Base-by-base conservation (phyloP, 306 rosid species). In the Fragaria ananassa region DNA sequence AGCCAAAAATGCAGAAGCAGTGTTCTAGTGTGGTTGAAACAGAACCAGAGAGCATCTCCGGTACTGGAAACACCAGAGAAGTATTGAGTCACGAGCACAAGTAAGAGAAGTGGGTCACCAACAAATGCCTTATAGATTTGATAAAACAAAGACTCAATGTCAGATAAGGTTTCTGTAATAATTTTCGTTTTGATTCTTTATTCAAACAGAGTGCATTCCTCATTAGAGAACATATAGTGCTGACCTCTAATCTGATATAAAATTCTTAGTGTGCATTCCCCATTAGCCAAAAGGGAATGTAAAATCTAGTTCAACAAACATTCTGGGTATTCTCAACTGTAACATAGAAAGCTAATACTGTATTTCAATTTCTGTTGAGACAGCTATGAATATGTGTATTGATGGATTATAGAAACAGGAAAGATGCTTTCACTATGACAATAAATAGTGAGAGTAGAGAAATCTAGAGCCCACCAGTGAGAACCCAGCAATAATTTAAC, bases 221-320 rank as follows among this genome's bases (percentile, higher is more conserved):
- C 70, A 1, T 37, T 65, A 18, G 49, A 18, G 6, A 35, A 9
- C 34, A 67, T 10, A 39, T 19, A 2, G 27, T 17, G 8, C 42
- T 34, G 27, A 64, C 13, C 46, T 17, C 5, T 8, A 34, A 64
- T 34, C 45, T 64, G 69, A 35, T 64, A 63, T 12, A 29, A 60
- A 61, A 13, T 19, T 39, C 25, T 64, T 0, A 15, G 27, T 41
- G 45, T 41, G 45, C 69, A 35, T 63, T 14, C 44, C 68, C 17
- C 68, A 14, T 31, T 34, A 15, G 44, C 19, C 23, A 63, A 15
- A 34, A 19, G 61, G 61, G n/a, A 75, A 35, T 39, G 76, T 23
- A 45, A 21, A 18, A 54, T 68, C 80, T 63, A 73, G 79, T 50
- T 82, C 57, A 77, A 68, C 80, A 42, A 61, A 50, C 64, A 6